Evolutionary conservation across 768 basidiomycete genomes (phyloP).

Genomic region (Agrocybe praecox): DNA sequence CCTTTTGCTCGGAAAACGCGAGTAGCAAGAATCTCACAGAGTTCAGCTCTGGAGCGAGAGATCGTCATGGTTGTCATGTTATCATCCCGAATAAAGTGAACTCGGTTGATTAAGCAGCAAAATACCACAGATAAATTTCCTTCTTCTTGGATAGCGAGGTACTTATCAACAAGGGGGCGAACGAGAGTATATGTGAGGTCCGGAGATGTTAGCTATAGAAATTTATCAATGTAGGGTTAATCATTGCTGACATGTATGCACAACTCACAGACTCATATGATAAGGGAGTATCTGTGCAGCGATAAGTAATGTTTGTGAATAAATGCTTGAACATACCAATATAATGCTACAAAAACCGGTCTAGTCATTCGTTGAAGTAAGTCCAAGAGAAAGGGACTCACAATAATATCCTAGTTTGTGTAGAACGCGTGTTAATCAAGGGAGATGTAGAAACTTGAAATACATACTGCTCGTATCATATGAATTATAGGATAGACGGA

Average conservation of each 20-base stretch:
- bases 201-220: constrained; percentile 68
- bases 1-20: constrained; percentile 75
- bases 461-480: constrained; percentile 65
- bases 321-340: constrained; percentile 53
- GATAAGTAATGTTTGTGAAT: background rate
- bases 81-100: constrained; percentile 82
- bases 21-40: constrained; percentile 92
- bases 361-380: background rate
- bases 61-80: constrained; percentile 69
- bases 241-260: background rate
- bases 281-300: constrained; percentile 74
- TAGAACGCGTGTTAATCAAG: constrained; percentile 3
- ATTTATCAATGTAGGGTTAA: background rate
- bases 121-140: constrained; percentile 88
- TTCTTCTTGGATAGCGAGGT: constrained; percentile 64
- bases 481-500: constrained; percentile 83
- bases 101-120: constrained; percentile 84
- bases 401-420: constrained; percentile 60
- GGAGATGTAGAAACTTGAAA: background rate
- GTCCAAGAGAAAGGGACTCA: constrained; percentile 27
- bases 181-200: constrained; percentile 92
- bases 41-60: constrained; percentile 72
- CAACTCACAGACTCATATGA: constrained; percentile 73
- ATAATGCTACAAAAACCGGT: constrained; percentile 49
- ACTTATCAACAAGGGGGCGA: constrained; percentile 87